These are phyloP conservation scores for Annona cherimola DNA, from an alignment of 164 flowering plant genomes.

Conservation along the genomic window DNA sequence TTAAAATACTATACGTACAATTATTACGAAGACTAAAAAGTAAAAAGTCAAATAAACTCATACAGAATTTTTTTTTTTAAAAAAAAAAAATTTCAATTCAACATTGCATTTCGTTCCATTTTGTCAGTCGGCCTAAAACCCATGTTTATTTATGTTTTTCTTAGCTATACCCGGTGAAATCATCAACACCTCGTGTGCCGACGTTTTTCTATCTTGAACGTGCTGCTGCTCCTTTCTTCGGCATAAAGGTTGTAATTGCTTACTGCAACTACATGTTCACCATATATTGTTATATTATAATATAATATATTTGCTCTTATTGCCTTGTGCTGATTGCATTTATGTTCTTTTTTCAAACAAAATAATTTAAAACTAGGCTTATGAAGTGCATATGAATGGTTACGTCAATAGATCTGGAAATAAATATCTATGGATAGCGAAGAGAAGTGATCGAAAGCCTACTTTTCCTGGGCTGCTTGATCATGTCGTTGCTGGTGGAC, in stretches of 20 bases:
- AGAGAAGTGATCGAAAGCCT: slow-evolving; percentile 67
- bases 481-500: slow-evolving; percentile 95
- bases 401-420: slow-evolving; percentile 61
- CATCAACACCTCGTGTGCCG: slow-evolving; percentile 52
- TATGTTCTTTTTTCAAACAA: neutral
- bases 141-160: slow-evolving; percentile 7
- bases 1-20: too few relatives aligned
- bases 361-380: slow-evolving; percentile 18
- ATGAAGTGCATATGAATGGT: slow-evolving; percentile 42
- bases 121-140: too few relatives aligned
- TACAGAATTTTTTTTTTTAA: too few relatives aligned
- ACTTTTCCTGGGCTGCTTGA: slow-evolving; percentile 93
- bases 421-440: slow-evolving; percentile 71
- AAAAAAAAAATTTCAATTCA: too few relatives aligned
- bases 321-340: neutral
- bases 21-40: too few relatives aligned
- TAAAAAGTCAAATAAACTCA: too few relatives aligned
- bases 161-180: slow-evolving; percentile 78
- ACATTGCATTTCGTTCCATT: too few relatives aligned
- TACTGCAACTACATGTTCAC: too few relatives aligned
- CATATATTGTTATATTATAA: too few relatives aligned
- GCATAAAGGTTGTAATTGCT: slow-evolving; percentile 51
- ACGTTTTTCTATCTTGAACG: slow-evolving; percentile 71
- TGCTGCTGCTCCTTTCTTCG: slow-evolving; percentile 97
- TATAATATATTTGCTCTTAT: neutral